Evolutionary conservation across 148 eudicot species (phyloP), one percentile per base, ranked within the genome.

Genomic region (Chenopodium suecicum): DNA sequence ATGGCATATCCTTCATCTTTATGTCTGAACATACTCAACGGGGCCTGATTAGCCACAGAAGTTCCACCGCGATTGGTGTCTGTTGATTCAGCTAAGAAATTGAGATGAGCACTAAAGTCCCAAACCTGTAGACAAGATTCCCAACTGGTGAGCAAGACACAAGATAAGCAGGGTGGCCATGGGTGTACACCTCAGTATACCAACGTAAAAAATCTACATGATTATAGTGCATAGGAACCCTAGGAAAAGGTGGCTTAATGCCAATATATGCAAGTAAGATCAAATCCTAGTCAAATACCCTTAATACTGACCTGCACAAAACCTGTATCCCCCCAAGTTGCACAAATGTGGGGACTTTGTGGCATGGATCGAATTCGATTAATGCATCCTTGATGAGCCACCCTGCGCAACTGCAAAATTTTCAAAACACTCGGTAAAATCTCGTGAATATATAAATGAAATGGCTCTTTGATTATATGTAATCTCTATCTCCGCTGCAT

Each of bases 1-100:
- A 96, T 82, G 29, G 99, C 97, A 88, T 89, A 96, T 25, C 98
- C 99, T 93, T 96, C 98, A 90, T 96, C 99, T 79, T 91, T 89
- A 82, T 96, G 99, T 65, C 90, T 86, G 87, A 94, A 96, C 81
- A 87, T 85, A 70, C 88, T 81, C 77, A 96, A 64, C 41, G 99
- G 98, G 75, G 93, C 88, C 84, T 94, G 97, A 83, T 90, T 93
- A 31, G 81, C 82, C 19, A 85, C 84, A 74, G 86, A 41, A 72
- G 92, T 10, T 74, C 81, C 87, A 58, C 82, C 89, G 70, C 75
- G 79, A 69, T 78, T 87, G 78, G 81, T 64, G 68, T 81, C 88
- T 74, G 83, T 73, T 47, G 95, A 91, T 81, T 91, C 94, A 41
- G 91, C 90, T 84, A 94, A 85, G 83, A 86, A 90, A 73, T 89